phyloP scores from a whole-genome alignment of 2,329 filamentous ascomycete species.

The Trichoderma semiorbis region DNA sequence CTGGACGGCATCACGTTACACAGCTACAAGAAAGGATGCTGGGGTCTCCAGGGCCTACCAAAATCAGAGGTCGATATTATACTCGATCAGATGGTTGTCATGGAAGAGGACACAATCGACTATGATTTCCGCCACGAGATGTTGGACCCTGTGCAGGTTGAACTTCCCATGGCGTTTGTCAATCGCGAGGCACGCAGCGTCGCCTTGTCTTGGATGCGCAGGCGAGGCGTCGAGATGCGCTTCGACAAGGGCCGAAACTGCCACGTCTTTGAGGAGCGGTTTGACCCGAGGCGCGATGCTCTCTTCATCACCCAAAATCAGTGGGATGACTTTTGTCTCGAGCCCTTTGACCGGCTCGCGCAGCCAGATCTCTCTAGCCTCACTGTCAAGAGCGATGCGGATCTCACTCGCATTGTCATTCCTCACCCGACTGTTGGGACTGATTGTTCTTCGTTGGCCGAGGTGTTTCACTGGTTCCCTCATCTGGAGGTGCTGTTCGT shows the following conservation, averaged over 20 bases:
- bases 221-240: not conserved
- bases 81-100: not conserved
- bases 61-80: too few species aligned
- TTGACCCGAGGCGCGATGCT: not conserved
- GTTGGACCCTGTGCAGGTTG: not conserved
- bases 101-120: not conserved
- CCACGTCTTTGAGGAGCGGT: not conserved
- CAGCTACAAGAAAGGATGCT: not conserved
- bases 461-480: not conserved
- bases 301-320: not conserved
- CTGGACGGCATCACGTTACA: not conserved
- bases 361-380: not conserved
- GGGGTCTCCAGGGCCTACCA: not conserved
- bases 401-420: not conserved
- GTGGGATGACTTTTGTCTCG: not conserved
- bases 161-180: not conserved
- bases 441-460: not conserved
- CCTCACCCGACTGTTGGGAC: not conserved
- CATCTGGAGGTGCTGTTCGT: not conserved
- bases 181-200: not conserved
- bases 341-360: not conserved
- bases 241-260: not conserved
- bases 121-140: not conserved
- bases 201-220: not conserved
- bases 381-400: not conserved